These are phyloP conservation scores for Verticillium nonalfalfae DNA, from an alignment of 2,329 filamentous ascomycete genomes.

Conservation along the genomic window DNA sequence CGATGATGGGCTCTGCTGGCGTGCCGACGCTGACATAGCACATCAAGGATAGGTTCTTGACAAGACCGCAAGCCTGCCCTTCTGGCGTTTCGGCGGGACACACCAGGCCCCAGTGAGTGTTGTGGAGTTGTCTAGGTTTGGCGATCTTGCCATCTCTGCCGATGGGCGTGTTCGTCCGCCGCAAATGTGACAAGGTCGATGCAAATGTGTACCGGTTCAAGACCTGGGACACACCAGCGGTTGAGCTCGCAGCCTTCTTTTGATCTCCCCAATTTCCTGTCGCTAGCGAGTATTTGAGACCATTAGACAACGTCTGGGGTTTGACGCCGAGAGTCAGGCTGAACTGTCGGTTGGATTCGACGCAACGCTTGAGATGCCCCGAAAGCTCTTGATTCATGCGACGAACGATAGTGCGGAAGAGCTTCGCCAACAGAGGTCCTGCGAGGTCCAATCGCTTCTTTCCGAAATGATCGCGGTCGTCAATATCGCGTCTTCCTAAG, in stretches of 20 bases:
- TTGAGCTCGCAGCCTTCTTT: slow-evolving; percentile 93
- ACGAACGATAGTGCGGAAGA: slow-evolving; percentile 88
- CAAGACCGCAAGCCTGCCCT: slow-evolving; percentile 94
- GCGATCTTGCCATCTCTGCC: slow-evolving; percentile 97
- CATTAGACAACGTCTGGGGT: slow-evolving; percentile 83
- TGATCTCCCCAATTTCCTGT: slow-evolving; percentile 99
- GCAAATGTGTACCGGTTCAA: slow-evolving; percentile 96
- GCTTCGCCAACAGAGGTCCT: slow-evolving; percentile 87
- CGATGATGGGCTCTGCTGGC: slow-evolving; percentile 80
- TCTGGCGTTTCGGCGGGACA: slow-evolving; percentile 97
- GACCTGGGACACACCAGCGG: slow-evolving; percentile 96
- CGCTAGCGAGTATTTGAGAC: slow-evolving; percentile 91
- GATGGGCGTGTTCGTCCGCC: slow-evolving; percentile 95
- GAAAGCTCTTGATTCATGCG: slow-evolving; percentile 88
- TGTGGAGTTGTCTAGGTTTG: slow-evolving; percentile 95
- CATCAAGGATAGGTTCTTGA: slow-evolving; percentile 97
- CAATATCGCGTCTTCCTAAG: slow-evolving; percentile 84
- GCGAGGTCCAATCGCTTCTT: slow-evolving; percentile 97
- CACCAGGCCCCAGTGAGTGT: slow-evolving; percentile 96
- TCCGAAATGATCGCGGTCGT: slow-evolving; percentile 97
- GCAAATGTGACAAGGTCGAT: slow-evolving; percentile 92
- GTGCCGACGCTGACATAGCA: slow-evolving; percentile 97
- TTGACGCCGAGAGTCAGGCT: slow-evolving; percentile 89
- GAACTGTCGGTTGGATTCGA: slow-evolving; percentile 85
- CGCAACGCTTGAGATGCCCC: slow-evolving; percentile 84